Evolutionary conservation across 2,329 filamentous ascomycete species (phyloP).

Genomic region (Ploettnerulaceae sp.): DNA sequence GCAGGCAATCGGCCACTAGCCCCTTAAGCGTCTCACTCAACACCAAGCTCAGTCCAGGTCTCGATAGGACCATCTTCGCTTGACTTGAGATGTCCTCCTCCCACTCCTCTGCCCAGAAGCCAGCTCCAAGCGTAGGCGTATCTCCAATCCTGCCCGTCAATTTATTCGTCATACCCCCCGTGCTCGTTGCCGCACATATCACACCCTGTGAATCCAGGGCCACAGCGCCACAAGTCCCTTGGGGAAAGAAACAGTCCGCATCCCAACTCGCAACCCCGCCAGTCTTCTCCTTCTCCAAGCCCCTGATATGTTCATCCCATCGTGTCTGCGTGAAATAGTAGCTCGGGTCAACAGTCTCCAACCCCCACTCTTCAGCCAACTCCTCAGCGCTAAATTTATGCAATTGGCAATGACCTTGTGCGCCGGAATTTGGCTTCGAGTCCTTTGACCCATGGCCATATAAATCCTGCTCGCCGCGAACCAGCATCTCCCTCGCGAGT

Average conservation of each 20-base stretch:
- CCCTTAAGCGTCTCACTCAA: constrained; percentile 42
- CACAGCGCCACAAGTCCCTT: constrained; percentile 81
- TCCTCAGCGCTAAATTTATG: constrained; percentile 63
- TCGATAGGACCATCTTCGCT: constrained; percentile 17
- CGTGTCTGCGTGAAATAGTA: constrained; percentile 77
- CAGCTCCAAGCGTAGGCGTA: constrained; percentile 76
- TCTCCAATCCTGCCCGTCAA: constrained; percentile 79
- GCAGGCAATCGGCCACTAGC: constrained; percentile 56
- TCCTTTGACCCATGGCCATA: constrained; percentile 38
- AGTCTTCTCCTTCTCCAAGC: constrained; percentile 44
- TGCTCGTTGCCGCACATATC: constrained; percentile 62
- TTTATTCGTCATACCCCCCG: constrained; percentile 85
- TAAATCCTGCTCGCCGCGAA: constrained; percentile 59
- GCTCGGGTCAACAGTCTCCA: constrained; percentile 58
- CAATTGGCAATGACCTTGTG: constrained; percentile 66
- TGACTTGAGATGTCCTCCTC: constrained; percentile 41
- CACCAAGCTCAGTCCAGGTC: constrained; percentile 35
- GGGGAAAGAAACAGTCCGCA: constrained; percentile 63
- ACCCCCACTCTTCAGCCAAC: constrained; percentile 61
- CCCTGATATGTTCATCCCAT: constrained; percentile 72
- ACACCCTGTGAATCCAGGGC: constrained; percentile 73
- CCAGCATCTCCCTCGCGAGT: constrained; percentile 65
- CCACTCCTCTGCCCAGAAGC: constrained; percentile 91
- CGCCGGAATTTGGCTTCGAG: constrained; percentile 31
- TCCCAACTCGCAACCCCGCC: constrained; percentile 51